Evolutionary conservation across 306 rosid genomes (phyloP).

Genomic region (Quillaja saponaria): DNA sequence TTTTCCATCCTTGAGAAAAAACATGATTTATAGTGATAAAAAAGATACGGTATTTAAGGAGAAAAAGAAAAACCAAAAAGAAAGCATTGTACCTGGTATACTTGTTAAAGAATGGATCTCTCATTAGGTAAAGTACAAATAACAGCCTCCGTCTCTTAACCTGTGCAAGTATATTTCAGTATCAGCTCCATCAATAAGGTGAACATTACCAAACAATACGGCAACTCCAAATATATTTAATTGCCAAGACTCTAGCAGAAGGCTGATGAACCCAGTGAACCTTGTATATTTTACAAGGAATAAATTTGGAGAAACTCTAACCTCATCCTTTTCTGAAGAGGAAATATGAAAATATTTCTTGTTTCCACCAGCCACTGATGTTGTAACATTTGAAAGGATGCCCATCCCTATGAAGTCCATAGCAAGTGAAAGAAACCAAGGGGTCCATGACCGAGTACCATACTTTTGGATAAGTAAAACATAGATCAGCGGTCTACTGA

Average conservation of each 20-base stretch:
- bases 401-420: conserved; percentile 62
- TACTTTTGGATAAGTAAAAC: conserved; percentile 73
- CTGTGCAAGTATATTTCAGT: conserved; percentile 47
- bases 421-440: conserved; percentile 83
- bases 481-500: conserved; percentile 80
- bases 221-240: conserved; percentile 1
- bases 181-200: conserved; percentile 14
- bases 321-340: conserved; percentile 77
- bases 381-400: conserved; percentile 57
- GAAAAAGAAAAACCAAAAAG: neutral
- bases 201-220: conserved; percentile 14
- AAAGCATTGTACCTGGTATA: conserved; percentile 61
- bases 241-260: conserved; percentile 2
- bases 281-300: conserved; percentile 9
- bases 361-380: conserved; percentile 39
- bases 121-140: conserved; percentile 85
- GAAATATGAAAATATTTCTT: conserved; percentile 54
- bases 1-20: conserved; percentile 9
- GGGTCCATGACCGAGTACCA: conserved; percentile 83
- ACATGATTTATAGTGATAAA: neutral
- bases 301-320: conserved; percentile 39
- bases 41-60: no score
- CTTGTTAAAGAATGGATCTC: conserved; percentile 94
- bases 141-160: conserved; percentile 70
- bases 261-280: conserved; percentile 1